Evolutionary conservation across 352 stramenopile species (phyloP).

Genomic region (Phytophthora uliginosa): DNA sequence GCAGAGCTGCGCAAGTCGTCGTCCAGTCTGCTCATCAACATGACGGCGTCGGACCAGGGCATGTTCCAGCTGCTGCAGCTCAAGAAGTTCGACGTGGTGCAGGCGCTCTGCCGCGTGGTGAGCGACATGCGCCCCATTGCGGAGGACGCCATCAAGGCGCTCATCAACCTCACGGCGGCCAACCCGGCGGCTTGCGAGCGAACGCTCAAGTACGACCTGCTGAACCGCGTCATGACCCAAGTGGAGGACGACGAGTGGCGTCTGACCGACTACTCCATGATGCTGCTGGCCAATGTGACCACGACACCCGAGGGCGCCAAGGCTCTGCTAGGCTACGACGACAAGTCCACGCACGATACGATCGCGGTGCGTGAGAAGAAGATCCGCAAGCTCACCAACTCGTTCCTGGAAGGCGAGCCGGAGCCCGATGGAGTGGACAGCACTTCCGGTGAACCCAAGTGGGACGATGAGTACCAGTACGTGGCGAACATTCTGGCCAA

Average conservation of each 20-base stretch:
- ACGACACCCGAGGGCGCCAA: slow-evolving; percentile 75
- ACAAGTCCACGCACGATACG: slow-evolving; percentile 51
- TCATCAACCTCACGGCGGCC: slow-evolving; percentile 88
- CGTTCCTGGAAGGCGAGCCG: slow-evolving; percentile 78
- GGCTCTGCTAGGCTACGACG: slow-evolving; percentile 73
- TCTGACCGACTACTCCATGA: slow-evolving; percentile 89
- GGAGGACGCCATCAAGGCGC: slow-evolving; percentile 87
- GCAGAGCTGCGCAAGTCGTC: slow-evolving; percentile 88
- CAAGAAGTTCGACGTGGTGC: slow-evolving; percentile 76
- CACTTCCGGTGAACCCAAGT: slow-evolving; percentile 80
- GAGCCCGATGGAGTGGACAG: slow-evolving; percentile 82
- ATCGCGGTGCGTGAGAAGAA: slow-evolving; percentile 82
- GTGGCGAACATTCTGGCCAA: slow-evolving; percentile 89
- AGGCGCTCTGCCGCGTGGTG: slow-evolving; percentile 83
- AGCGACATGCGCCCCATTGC: slow-evolving; percentile 88
- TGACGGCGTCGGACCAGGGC: slow-evolving; percentile 86
- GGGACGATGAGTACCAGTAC: slow-evolving; percentile 92
- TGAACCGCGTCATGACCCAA: slow-evolving; percentile 91
- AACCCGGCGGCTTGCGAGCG: slow-evolving; percentile 77
- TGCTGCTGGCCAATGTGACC: slow-evolving; percentile 88
- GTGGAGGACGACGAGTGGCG: slow-evolving; percentile 86
- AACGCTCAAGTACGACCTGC: slow-evolving; percentile 79
- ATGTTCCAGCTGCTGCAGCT: slow-evolving; percentile 84
- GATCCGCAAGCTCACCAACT: slow-evolving; percentile 78
- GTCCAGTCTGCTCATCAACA: slow-evolving; percentile 82